phyloP scores from a whole-genome alignment of 2,329 filamentous ascomycete species.

The Calonectria pauciramosa region DNA sequence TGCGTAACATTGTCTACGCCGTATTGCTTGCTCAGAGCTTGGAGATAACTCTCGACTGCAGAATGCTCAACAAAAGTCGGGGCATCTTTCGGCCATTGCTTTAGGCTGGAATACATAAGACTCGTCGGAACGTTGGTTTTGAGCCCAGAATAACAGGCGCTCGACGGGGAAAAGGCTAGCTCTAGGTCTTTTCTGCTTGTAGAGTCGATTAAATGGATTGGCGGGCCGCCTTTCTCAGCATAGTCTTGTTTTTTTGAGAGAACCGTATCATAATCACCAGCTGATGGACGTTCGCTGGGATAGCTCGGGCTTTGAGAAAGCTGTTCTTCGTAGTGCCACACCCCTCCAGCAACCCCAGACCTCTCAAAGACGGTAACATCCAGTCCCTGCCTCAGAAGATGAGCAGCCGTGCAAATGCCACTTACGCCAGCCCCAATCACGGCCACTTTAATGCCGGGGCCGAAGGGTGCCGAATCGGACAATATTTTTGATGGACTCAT shows the following conservation, averaged over 20 bases:
- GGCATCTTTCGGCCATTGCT: neutral
- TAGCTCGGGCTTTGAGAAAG: neutral
- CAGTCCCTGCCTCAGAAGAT: slow-evolving; percentile 1
- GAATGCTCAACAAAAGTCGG: neutral
- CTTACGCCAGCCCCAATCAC: slow-evolving; percentile 1
- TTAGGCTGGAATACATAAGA: slow-evolving; percentile 6
- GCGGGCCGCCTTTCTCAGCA: neutral
- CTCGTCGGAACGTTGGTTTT: slow-evolving; percentile 7
- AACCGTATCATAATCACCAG: neutral
- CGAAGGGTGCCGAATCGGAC: neutral
- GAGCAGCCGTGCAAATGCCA: slow-evolving; percentile 6
- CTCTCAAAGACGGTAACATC: neutral
- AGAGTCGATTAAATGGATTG: neutral
- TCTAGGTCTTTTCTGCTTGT: neutral
- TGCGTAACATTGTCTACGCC: neutral
- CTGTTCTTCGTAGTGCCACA: slow-evolving; percentile 3
- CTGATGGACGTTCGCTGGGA: neutral
- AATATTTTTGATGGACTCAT: neutral
- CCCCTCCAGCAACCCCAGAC: neutral
- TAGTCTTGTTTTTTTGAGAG: neutral
- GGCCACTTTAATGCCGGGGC: neutral
- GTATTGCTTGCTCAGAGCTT: neutral
- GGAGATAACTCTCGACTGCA: slow-evolving; percentile 2
- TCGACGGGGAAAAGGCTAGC: neutral
- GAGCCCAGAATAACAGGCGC: slow-evolving; percentile 1